Conservation (phyloP, 2,329 filamentous ascomycete species). For the Sporothrix globosa region DNA sequence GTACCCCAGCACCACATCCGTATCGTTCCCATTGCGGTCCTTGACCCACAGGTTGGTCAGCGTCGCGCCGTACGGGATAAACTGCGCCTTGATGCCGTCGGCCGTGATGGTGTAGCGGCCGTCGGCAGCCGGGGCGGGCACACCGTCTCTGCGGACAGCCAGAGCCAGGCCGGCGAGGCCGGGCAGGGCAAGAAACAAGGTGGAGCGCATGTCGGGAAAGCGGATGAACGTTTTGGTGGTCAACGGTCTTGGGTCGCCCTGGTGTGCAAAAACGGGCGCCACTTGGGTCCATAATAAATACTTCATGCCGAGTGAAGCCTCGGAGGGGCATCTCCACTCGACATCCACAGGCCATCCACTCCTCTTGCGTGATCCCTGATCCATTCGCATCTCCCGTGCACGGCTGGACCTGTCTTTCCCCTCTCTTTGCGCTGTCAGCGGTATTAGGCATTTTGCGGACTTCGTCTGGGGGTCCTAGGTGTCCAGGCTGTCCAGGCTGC, state of each 20-base stretch:
- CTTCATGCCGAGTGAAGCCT: not conserved
- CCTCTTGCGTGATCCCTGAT: not conserved
- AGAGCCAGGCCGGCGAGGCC: constrained; percentile 34
- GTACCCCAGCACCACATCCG: constrained; percentile 67
- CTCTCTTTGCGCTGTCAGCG: not conserved
- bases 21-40: constrained; percentile 62
- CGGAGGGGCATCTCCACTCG: not conserved
- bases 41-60: constrained; percentile 66
- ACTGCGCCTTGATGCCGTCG: constrained; percentile 46
- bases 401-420: constrained; percentile 16
- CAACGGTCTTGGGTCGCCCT: too few relatives aligned
- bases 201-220: constrained; percentile 15
- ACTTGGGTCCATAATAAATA: constrained; percentile 19
- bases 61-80: constrained; percentile 64
- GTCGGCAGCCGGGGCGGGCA: constrained; percentile 40
- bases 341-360: not conserved
- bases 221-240: not conserved
- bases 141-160: constrained; percentile 10
- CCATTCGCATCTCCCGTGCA: not conserved
- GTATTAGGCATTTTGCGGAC: not conserved
- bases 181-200: constrained; percentile 31
- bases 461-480: too few relatives aligned
- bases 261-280: too few relatives aligned
- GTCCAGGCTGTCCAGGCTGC: not conserved
- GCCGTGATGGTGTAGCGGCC: constrained; percentile 46